Conservation (phyloP, 768 basidiomycete species). For the Lactarius tabidus region DNA sequence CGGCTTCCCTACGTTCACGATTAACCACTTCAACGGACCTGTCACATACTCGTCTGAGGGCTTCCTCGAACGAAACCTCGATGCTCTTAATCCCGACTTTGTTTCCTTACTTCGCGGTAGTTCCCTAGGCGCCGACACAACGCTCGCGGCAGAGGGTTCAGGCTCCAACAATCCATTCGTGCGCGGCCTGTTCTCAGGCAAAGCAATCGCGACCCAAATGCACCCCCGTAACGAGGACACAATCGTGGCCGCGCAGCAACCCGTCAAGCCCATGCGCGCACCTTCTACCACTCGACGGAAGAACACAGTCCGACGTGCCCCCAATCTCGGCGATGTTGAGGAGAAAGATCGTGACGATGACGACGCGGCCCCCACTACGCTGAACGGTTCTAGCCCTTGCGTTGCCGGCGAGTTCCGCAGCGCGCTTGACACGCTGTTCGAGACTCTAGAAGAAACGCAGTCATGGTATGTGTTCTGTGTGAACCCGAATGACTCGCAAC, state of each 20-base stretch:
- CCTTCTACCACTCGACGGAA: constrained; percentile 88
- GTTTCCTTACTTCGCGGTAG: constrained; percentile 81
- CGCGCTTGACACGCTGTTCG: constrained; percentile 80
- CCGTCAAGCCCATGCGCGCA: constrained; percentile 89
- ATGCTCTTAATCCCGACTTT: constrained; percentile 89
- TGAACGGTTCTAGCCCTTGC: constrained; percentile 49
- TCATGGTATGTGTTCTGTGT: constrained; percentile 90
- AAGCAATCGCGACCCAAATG: constrained; percentile 87
- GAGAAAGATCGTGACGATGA: constrained; percentile 50
- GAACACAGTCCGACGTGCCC: constrained; percentile 60
- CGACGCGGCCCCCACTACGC: constrained; percentile 31
- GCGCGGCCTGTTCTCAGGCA: constrained; percentile 81
- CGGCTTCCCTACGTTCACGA: constrained; percentile 81
- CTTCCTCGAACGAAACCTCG: constrained; percentile 86
- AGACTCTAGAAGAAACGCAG: constrained; percentile 85
- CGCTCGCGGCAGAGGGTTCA: constrained; percentile 55
- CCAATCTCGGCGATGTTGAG: constrained; percentile 42
- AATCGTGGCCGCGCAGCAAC: constrained; percentile 91
- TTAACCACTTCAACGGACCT: constrained; percentile 88
- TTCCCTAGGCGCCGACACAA: constrained; percentile 28
- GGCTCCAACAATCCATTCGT: constrained; percentile 92
- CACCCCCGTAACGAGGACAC: constrained; percentile 94
- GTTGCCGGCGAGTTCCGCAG: constrained; percentile 86
- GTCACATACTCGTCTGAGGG: constrained; percentile 89
- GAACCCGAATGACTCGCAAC: constrained; percentile 91